These are phyloP conservation scores for Boletus albobrunnescens DNA, from an alignment of 1,284 basidiomycete genomes.

Conservation along the genomic window DNA sequence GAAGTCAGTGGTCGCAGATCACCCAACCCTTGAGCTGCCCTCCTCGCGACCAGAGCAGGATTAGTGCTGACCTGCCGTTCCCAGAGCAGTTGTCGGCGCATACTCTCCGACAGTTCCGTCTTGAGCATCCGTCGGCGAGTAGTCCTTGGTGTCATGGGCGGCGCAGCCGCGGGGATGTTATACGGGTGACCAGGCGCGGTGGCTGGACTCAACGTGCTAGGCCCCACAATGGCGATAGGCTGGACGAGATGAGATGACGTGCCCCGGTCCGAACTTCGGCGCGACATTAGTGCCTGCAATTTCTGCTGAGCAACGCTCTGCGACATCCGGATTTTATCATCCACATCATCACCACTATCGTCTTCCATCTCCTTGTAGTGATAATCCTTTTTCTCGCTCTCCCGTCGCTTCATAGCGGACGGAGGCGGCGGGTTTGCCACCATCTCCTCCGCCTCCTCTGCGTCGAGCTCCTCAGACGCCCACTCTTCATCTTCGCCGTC, in stretches of 20 bases:
- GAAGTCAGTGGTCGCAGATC: conserved; percentile 43
- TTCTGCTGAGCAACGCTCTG: conserved; percentile 61
- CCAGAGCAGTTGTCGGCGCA: conserved; percentile 82
- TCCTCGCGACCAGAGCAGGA: conserved; percentile 38
- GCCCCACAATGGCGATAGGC: conserved; percentile 11
- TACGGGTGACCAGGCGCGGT: conserved; percentile 63
- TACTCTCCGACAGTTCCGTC: conserved; percentile 81
- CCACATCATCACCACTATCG: conserved; percentile 54
- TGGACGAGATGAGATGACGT: conserved; percentile 18
- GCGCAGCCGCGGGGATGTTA: conserved; percentile 63
- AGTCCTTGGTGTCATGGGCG: conserved; percentile 79
- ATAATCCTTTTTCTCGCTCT: conserved; percentile 40
- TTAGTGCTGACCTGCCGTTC: conserved; percentile 66
- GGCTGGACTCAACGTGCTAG: conserved; percentile 12
- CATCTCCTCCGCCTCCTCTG: no score
- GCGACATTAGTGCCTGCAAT: conserved; percentile 50
- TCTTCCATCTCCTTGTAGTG: conserved; percentile 68
- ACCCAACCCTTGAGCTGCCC: conserved; percentile 33
- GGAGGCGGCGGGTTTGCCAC: conserved; percentile 39
- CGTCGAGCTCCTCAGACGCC: no score
- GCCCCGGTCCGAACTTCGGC: conserved; percentile 31
- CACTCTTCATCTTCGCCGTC: no score
- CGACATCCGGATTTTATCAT: conserved; percentile 51
- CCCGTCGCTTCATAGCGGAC: conserved; percentile 14
- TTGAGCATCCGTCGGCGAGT: conserved; percentile 81